Evolutionary conservation across 2,329 filamentous ascomycete genomes (phyloP).

Genomic region (Penicillium sp.): DNA sequence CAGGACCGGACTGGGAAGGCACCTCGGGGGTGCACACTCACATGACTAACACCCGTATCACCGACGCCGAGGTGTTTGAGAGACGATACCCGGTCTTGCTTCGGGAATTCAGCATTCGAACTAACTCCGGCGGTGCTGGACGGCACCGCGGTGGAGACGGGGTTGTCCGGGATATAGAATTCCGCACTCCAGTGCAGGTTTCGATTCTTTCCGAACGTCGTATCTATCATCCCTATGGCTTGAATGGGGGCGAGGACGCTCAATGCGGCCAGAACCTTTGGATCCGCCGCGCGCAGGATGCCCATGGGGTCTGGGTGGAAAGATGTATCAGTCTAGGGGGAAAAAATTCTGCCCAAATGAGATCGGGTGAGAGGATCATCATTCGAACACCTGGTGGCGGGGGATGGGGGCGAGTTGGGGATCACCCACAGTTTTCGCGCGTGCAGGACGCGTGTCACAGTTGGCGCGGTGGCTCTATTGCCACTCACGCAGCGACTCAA

Average conservation of each 20-base stretch:
- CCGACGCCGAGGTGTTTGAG: conserved; percentile 77
- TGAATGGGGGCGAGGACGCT: conserved; percentile 75
- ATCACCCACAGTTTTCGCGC: conserved; percentile 51
- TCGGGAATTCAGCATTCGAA: conserved; percentile 64
- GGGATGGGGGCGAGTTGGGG: conserved; percentile 45
- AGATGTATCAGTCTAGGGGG: conserved; percentile 29
- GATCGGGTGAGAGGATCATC: conserved; percentile 38
- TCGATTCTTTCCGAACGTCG: conserved; percentile 72
- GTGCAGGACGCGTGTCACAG: conserved; percentile 57
- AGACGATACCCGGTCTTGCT: conserved; percentile 72
- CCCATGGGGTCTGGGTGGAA: conserved; percentile 19
- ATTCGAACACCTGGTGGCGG: conserved; percentile 40
- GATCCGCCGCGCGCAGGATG: conserved; percentile 48
- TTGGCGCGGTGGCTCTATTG: conserved; percentile 62
- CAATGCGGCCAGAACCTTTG: conserved; percentile 78
- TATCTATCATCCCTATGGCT: conserved; percentile 72
- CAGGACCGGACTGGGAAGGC: conserved; percentile 70
- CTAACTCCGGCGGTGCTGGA: conserved; percentile 63
- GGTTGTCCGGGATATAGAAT: conserved; percentile 76
- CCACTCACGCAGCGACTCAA: conserved; percentile 48
- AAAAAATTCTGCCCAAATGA: conserved; percentile 34
- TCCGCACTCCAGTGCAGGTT: conserved; percentile 72
- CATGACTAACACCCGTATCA: conserved; percentile 85
- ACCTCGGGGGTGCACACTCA: conserved; percentile 76
- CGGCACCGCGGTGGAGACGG: conserved; percentile 72